Percentiles rank a stretch among this genome's conserved stretches.
phyloP scores from a whole-genome alignment of 805 yeast genomes.

The Metschnikowia rubicola region DNA sequence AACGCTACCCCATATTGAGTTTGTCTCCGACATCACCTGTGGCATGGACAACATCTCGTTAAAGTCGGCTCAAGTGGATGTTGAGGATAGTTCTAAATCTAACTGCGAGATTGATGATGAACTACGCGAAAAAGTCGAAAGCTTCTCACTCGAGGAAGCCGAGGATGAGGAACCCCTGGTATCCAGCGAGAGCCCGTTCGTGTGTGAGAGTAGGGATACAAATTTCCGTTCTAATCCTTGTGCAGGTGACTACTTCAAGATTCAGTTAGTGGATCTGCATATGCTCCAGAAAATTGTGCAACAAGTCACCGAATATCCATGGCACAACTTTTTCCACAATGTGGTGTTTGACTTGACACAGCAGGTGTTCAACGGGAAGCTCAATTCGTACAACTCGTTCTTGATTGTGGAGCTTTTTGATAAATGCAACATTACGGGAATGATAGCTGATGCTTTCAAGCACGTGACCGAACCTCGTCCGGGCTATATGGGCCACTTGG shows the following conservation, averaged over 20 bases:
- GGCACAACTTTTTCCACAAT: constrained; percentile 97
- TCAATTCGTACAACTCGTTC: constrained; percentile 75
- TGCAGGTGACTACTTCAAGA: constrained; percentile 84
- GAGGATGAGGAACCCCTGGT: constrained; percentile 45
- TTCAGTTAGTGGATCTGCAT: constrained; percentile 70
- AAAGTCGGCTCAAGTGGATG: constrained; percentile 27
- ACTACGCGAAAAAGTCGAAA: constrained; percentile 19
- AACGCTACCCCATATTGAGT: not conserved
- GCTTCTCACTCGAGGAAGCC: constrained; percentile 31
- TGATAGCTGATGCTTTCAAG: constrained; percentile 51
- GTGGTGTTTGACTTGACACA: constrained; percentile 96
- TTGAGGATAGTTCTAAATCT: not conserved
- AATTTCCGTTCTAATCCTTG: constrained; percentile 54
- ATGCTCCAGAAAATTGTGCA: constrained; percentile 64
- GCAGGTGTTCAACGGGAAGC: constrained; percentile 89
- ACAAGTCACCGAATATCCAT: constrained; percentile 81
- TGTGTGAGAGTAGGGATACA: constrained; percentile 31
- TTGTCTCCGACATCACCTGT: constrained; percentile 30
- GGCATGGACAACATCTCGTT: constrained; percentile 37
- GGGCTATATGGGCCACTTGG: constrained; percentile 97
- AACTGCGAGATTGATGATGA: constrained; percentile 19
- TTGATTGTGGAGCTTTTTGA: constrained; percentile 31
- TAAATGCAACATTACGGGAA: constrained; percentile 13
- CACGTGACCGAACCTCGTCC: constrained; percentile 56
- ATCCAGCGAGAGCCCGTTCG: constrained; percentile 43